Base-by-base conservation (phyloP, 2,329 filamentous ascomycete genomes). In the Cladosporium sp. region DNA sequence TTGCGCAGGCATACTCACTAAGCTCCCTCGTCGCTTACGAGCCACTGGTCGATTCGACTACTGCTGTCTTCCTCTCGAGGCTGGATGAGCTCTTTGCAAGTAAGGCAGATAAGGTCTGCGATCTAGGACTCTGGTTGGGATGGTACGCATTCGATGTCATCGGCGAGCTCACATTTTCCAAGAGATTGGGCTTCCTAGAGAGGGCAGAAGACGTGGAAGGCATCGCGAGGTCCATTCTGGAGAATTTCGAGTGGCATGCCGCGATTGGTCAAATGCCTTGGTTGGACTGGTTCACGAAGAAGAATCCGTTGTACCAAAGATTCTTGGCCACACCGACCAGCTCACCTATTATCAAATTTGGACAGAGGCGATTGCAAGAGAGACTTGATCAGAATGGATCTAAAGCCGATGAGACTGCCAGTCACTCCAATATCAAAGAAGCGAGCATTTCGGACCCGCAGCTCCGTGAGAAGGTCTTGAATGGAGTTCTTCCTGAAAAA, bases 71-170 rank as follows among this genome's bases (percentile, higher is more conserved):
- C 68, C 61, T 93, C 7, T 78, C 80, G 12, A 72, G 78, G n/a
- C 68, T 77, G 42, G 76, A 74, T 47, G 65, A 80, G 24, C 42
- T 45, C 67, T 78, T 75, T 20, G 80, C 24, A n/a, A 45, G 79
- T 4, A 83, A 91, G 64, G 74, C 73, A 8, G 71, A 74, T n/a
- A 63, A 64, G 19, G 73, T 75, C 20, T 88, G 85, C 64, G 82
- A 89, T 65, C 85, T 90, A 42, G 83, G 83, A 7, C 77, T 80
- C 55, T 91, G 88, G 89, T 75, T 92, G 58, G 89, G 92, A 67
- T 91, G 86, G 68, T 91, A 89, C 63, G 89, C 89, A 0, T 92
- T 91, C 66, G 89, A 92, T 67, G 87, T 91, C 17, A 91, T 91
- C 62, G 88, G 88, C 3, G 68, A 69, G 56, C 58, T 71, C 36